Conservation (phyloP, 768 basidiomycete species). For the Boletus barrowsii region DNA sequence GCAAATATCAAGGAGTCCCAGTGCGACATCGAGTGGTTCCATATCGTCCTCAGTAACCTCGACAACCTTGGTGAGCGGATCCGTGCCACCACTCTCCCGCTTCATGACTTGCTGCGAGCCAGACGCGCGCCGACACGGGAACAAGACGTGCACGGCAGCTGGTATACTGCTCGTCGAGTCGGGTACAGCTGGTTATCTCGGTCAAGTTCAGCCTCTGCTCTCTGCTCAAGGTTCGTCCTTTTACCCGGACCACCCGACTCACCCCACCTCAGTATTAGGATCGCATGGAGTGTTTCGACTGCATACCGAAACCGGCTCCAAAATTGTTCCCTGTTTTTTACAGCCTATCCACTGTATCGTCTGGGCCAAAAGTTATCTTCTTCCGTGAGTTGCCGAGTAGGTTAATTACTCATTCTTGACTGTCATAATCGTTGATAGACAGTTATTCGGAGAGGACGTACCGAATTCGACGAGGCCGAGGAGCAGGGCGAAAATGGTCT, state of each 20-base stretch:
- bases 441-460: constrained; percentile 94
- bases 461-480: too few species aligned
- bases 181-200: constrained; percentile 95
- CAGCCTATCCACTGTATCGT: too few species aligned
- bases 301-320: constrained; percentile 87
- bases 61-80: constrained; percentile 84
- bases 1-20: constrained; percentile 95
- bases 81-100: not conserved
- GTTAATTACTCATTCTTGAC: not conserved
- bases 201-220: too few species aligned
- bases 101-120: not conserved
- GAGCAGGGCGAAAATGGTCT: too few species aligned
- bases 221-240: too few species aligned
- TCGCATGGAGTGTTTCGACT: constrained; percentile 94
- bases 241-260: too few species aligned
- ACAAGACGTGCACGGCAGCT: constrained; percentile 96
- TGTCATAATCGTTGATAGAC: constrained; percentile 43
- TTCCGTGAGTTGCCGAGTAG: constrained; percentile 58
- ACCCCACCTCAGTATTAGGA: too few species aligned
- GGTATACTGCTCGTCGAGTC: constrained; percentile 90
- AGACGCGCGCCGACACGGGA: constrained; percentile 95
- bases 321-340: constrained; percentile 97
- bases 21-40: constrained; percentile 90
- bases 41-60: constrained; percentile 89
- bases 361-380: too few species aligned